Conservation (phyloP, 2,329 filamentous ascomycete species). For the Penicillium sp. region DNA sequence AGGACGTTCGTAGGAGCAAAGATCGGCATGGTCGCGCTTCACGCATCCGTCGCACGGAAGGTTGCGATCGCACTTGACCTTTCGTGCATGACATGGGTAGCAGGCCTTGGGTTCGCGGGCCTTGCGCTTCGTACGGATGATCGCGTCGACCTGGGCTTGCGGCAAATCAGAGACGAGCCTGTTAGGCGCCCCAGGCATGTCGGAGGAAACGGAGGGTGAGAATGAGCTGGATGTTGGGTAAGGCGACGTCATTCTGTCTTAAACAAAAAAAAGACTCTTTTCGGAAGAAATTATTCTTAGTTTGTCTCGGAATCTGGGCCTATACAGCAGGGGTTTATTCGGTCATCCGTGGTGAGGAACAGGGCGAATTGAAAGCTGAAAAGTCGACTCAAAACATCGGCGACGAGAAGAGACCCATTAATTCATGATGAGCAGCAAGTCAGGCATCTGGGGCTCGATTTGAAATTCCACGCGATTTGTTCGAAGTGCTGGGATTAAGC, state of each 20-base stretch:
- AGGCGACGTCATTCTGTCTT: slow-evolving; percentile 31
- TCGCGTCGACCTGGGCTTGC: slow-evolving; percentile 50
- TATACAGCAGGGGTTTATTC: slow-evolving; percentile 7
- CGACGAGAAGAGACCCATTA: neutral
- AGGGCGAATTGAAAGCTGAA: neutral
- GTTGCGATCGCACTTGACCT: slow-evolving; percentile 53
- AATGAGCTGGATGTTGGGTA: slow-evolving; percentile 33
- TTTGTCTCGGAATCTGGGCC: slow-evolving; percentile 6
- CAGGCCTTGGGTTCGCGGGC: slow-evolving; percentile 51
- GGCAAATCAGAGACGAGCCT: slow-evolving; percentile 43
- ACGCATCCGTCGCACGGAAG: slow-evolving; percentile 52
- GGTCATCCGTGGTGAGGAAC: neutral
- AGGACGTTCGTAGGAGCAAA: slow-evolving; percentile 52
- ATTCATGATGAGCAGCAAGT: neutral
- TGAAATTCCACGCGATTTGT: slow-evolving; percentile 13
- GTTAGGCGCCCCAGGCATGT: slow-evolving; percentile 26
- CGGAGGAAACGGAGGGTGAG: slow-evolving; percentile 29
- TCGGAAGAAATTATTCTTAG: neutral
- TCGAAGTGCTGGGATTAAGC: slow-evolving; percentile 14
- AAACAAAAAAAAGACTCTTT: neutral
- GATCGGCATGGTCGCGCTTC: slow-evolving; percentile 52
- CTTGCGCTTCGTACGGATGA: slow-evolving; percentile 51
- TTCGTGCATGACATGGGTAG: slow-evolving; percentile 50
- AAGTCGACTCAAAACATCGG: slow-evolving; percentile 2
- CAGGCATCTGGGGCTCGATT: slow-evolving; percentile 12